Conservation (phyloP, 495 filamentous ascomycete genomes). For the Tirmania nivea region DNA sequence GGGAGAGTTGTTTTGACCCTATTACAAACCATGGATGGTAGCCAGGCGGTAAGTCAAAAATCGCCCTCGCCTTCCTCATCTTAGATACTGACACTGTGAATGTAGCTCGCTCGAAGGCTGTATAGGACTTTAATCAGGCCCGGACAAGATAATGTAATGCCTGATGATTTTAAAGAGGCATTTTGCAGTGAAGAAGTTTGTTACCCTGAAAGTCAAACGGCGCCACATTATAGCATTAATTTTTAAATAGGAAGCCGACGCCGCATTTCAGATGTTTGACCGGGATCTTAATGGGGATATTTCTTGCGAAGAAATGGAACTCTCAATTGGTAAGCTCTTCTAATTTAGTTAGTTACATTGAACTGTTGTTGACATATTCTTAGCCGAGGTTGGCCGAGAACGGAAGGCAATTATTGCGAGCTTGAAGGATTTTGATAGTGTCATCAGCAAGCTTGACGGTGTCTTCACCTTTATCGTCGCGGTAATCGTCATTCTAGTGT, state of each 20-base stretch:
- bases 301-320: conserved; percentile 83
- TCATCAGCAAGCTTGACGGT: conserved; percentile 59
- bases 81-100: neutral
- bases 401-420: conserved; percentile 89
- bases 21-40: conserved; percentile 45
- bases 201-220: neutral
- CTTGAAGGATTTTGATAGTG: conserved; percentile 84
- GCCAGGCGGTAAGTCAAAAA: conserved; percentile 34
- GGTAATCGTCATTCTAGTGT: conserved; percentile 58
- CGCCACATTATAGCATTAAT: neutral
- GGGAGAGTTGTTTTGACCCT: conserved; percentile 62
- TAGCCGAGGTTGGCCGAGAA: conserved; percentile 85
- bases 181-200: conserved; percentile 38
- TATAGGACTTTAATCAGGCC: conserved; percentile 70
- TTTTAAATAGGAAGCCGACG: conserved; percentile 54
- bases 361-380: conserved; percentile 26
- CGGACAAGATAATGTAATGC: conserved; percentile 49
- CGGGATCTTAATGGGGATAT: conserved; percentile 95
- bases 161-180: conserved; percentile 55
- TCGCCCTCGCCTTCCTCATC: neutral
- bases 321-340: conserved; percentile 13
- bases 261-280: conserved; percentile 83
- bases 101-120: conserved; percentile 55
- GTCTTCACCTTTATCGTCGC: conserved; percentile 72
- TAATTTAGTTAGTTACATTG: neutral